These are phyloP conservation scores for Ustilago crameri DNA, from an alignment of 1,284 basidiomycete genomes.

Conservation along the genomic window DNA sequence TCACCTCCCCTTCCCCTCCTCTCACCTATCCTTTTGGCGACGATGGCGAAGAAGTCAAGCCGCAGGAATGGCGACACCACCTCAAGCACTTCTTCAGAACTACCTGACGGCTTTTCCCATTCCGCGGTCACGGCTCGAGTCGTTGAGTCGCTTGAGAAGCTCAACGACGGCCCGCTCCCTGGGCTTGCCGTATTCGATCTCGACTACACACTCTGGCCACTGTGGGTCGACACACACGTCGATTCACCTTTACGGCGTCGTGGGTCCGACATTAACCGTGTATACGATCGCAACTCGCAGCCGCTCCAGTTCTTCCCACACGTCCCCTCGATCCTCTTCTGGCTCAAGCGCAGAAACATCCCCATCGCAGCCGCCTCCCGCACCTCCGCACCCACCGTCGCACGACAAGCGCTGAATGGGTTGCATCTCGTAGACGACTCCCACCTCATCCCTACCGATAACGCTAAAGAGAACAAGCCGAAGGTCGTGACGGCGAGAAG, in stretches of 20 bases:
- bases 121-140: not conserved
- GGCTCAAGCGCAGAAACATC: constrained; percentile 35
- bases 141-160: constrained; percentile 12
- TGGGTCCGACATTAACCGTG: constrained; percentile 48
- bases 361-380: constrained; percentile 58
- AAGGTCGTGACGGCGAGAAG: constrained; percentile 43
- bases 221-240: constrained; percentile 65
- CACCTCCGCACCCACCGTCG: constrained; percentile 57
- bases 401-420: constrained; percentile 59
- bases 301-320: constrained; percentile 58
- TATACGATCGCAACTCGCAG: constrained; percentile 51
- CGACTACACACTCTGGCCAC: constrained; percentile 66
- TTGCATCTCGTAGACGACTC: constrained; percentile 47
- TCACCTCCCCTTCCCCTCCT: not conserved
- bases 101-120: constrained; percentile 3
- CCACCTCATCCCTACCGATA: not conserved
- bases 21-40: not conserved
- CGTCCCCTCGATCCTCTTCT: constrained; percentile 60
- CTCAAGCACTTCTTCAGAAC: too few relatives aligned
- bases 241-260: constrained; percentile 53
- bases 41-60: not conserved
- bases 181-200: constrained; percentile 62
- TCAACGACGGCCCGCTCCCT: constrained; percentile 34
- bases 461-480: not conserved
- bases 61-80: too few relatives aligned